Evolutionary conservation across 2,329 filamentous ascomycete genomes (phyloP).

Genomic region (Macroventuria anomochaeta): DNA sequence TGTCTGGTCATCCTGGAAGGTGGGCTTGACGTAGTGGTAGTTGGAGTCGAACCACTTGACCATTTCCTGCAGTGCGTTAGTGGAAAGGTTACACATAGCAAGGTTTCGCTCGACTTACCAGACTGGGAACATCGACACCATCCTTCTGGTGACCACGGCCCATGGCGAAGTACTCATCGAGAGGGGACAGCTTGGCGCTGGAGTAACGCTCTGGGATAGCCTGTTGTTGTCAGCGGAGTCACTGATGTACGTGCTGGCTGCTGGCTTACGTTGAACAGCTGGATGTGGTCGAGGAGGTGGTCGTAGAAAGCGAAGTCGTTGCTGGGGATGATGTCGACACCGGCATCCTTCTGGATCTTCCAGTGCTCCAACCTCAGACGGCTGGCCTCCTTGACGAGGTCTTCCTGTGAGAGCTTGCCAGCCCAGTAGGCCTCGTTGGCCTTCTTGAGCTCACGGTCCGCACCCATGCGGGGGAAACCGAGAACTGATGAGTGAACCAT

Average conservation of each 20-base stretch:
- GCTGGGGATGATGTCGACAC: slow-evolving; percentile 96
- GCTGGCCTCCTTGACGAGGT: slow-evolving; percentile 94
- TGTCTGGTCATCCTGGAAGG: slow-evolving; percentile 93
- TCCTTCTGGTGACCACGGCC: slow-evolving; percentile 97
- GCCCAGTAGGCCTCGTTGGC: slow-evolving; percentile 98
- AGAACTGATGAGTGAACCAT: slow-evolving; percentile 74
- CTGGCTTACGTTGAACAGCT: slow-evolving; percentile 85
- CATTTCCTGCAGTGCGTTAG: slow-evolving; percentile 73
- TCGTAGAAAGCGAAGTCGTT: slow-evolving; percentile 99
- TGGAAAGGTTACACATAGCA: not conserved
- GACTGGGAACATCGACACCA: slow-evolving; percentile 86
- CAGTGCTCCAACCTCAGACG: slow-evolving; percentile 95
- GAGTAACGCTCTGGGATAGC: slow-evolving; percentile 93
- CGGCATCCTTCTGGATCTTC: slow-evolving; percentile 99
- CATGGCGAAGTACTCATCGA: slow-evolving; percentile 99
- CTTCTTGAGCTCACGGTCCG: slow-evolving; percentile 99
- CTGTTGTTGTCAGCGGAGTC: slow-evolving; percentile 54
- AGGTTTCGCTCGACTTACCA: slow-evolving; percentile 57
- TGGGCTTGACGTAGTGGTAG: slow-evolving; percentile 99
- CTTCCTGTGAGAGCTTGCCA: slow-evolving; percentile 89
- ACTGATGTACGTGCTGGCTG: slow-evolving; percentile 24
- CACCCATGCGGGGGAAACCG: slow-evolving; percentile 99
- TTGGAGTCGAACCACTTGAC: slow-evolving; percentile 99
- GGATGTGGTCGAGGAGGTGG: slow-evolving; percentile 96
- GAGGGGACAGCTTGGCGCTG: slow-evolving; percentile 81